phyloP scores from a whole-genome alignment of 345 rosid genomes.

The Camelina sativa region DNA sequence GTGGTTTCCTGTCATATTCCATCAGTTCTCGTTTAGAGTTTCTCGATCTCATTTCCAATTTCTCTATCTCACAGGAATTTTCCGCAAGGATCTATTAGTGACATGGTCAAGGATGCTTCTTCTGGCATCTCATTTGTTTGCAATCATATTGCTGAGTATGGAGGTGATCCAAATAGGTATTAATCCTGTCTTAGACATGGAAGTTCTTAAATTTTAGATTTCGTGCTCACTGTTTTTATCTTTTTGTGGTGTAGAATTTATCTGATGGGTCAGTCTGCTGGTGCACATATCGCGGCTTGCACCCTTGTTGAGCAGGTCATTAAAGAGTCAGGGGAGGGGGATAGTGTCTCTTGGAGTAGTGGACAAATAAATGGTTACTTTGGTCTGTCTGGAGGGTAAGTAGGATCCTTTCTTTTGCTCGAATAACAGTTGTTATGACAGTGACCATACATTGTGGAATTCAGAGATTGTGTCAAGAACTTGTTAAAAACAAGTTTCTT shows the following conservation, averaged over 20 bases:
- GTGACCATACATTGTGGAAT: neutral
- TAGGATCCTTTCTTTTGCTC: conserved; percentile 8
- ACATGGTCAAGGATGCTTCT: conserved; percentile 93
- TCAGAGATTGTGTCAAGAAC: neutral
- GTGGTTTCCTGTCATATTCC: conserved; percentile 12
- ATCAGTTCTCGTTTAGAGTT: neutral
- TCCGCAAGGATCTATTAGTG: conserved; percentile 93
- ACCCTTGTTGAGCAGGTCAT: conserved; percentile 86
- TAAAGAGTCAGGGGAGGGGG: conserved; percentile 81
- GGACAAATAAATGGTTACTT: conserved; percentile 86
- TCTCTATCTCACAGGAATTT: conserved; percentile 68
- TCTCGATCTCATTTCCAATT: conserved; percentile 28
- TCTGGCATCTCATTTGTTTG: conserved; percentile 87
- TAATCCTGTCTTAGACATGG: conserved; percentile 4
- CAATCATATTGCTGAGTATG: conserved; percentile 79
- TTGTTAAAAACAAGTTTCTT: neutral
- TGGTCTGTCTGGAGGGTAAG: conserved; percentile 96
- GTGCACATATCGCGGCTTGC: conserved; percentile 97
- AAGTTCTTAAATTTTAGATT: conserved; percentile 11
- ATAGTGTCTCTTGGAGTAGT: conserved; percentile 78
- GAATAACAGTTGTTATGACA: neutral
- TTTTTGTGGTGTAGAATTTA: conserved; percentile 62
- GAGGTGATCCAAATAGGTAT: conserved; percentile 93
- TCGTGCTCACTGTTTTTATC: conserved; percentile 20
- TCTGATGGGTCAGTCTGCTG: conserved; percentile 99